A percentile compares a stretch with the other conserved stretches of the same genome.
phyloP scores from a whole-genome alignment of 2,329 filamentous ascomycete genomes.

The Aspergillus floridensis region DNA sequence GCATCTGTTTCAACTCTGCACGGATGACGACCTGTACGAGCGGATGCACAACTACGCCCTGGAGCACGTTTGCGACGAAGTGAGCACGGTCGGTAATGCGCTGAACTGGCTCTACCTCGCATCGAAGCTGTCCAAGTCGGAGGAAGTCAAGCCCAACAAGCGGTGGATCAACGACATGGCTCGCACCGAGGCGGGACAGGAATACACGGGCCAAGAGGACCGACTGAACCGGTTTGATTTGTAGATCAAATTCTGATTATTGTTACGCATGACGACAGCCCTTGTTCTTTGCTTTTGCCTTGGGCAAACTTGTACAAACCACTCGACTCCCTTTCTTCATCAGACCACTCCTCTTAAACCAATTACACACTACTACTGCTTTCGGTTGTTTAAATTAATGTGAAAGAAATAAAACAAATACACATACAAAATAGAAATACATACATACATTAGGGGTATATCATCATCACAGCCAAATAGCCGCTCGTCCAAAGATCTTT shows the following conservation, averaged over 20 bases:
- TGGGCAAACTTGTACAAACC: not conserved
- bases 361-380: not conserved
- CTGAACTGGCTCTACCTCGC: slow-evolving; percentile 77
- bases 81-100: slow-evolving; percentile 76
- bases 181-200: slow-evolving; percentile 60
- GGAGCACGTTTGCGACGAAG: slow-evolving; percentile 72
- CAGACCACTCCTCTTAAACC: not conserved
- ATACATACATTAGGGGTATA: slow-evolving; percentile 5
- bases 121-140: slow-evolving; percentile 60
- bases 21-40: slow-evolving; percentile 61
- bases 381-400: not conserved
- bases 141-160: slow-evolving; percentile 57
- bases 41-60: slow-evolving; percentile 65
- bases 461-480: too few species aligned
- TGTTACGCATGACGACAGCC: not conserved
- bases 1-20: slow-evolving; percentile 65
- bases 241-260: not conserved
- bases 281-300: not conserved
- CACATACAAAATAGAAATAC: not conserved
- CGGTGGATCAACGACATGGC: slow-evolving; percentile 74
- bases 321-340: not conserved
- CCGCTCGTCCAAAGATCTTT: too few species aligned
- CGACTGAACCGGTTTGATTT: slow-evolving; percentile 44
- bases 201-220: slow-evolving; percentile 60
- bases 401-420: not conserved